Base-by-base conservation (phyloP, 108 stramenopile species). In the Conticribra guillardii region DNA sequence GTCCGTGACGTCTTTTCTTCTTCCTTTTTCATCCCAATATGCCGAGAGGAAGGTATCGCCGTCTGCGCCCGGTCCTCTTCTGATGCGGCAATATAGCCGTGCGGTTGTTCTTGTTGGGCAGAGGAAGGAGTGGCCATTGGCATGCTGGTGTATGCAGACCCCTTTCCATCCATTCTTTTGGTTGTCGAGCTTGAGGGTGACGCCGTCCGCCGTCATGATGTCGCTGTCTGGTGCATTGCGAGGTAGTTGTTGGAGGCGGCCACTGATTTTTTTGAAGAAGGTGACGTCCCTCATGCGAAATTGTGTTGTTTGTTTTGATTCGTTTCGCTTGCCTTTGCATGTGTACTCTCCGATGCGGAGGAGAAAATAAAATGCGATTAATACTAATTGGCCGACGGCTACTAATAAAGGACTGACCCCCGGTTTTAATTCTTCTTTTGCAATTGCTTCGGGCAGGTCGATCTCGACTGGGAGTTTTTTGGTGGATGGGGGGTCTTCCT, bases 311-410 rank as follows among this genome's bases (percentile, higher is more conserved):
- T 57, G 56, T n/a, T 57, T 57, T 57, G 28, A 32, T 4, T 57
- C 28, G 4, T 29, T 57, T 15, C 0, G 30, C 17, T 1, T 2
- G 1, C 3, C 2, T 57, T 57, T 57, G 2, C 1, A 30, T 23
- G 56, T 57, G 8, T 57, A 57, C 31, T 57, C 56, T 4, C 56
- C 56, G 18, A 57, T 32, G 30, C 56, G 29, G 0, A 57, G 7
- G 0, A 57, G 7, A 7, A n/a, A 57, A 31, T 57, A 57, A 31
- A 57, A 57, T 31, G 29, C 56, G 7, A 57, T 31, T 2, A 57
- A n/a, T 0, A 31, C 30, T n/a, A 24, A 32, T 2, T 57, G 28
- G 4, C 17, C 28, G 17, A 57, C 30, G 56, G 4, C 28, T 41
- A 9, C 8, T 41, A 9, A 11, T 41, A n/a, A 30, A 8, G 3